Evolutionary conservation across 495 filamentous ascomycete species (phyloP).

Genomic region (Echria macrotheca): DNA sequence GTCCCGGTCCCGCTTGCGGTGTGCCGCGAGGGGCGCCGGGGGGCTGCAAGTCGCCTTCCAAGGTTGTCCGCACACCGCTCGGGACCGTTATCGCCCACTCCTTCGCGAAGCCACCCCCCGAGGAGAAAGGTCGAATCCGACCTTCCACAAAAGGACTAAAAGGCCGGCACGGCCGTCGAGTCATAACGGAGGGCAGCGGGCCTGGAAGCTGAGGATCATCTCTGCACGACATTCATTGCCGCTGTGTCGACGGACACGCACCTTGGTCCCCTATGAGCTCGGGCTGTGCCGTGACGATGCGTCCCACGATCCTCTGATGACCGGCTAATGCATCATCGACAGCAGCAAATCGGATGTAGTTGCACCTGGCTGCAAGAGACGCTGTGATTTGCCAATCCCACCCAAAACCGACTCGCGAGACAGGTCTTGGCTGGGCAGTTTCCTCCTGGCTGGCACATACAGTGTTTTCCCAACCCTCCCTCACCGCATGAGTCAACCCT

Average conservation of each 20-base stretch:
- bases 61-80: background rate
- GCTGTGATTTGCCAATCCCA: conserved; percentile 7
- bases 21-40: no score
- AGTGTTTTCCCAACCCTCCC: background rate
- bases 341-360: background rate
- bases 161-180: no score
- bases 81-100: background rate
- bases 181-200: no score
- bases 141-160: no score
- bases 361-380: background rate
- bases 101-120: no score
- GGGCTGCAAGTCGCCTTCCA: background rate
- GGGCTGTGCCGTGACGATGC: background rate
- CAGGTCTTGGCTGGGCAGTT: background rate
- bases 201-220: no score
- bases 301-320: background rate
- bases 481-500: conserved; percentile 28
- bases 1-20: background rate
- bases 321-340: background rate
- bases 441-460: background rate
- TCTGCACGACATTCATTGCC: no score
- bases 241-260: no score
- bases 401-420: background rate
- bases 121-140: no score
- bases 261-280: background rate